Percentiles rank a stretch among this genome's conserved stretches.
phyloP scores from a whole-genome alignment of 371 early-diverging fungal species.

The Zychaea mexicana region DNA sequence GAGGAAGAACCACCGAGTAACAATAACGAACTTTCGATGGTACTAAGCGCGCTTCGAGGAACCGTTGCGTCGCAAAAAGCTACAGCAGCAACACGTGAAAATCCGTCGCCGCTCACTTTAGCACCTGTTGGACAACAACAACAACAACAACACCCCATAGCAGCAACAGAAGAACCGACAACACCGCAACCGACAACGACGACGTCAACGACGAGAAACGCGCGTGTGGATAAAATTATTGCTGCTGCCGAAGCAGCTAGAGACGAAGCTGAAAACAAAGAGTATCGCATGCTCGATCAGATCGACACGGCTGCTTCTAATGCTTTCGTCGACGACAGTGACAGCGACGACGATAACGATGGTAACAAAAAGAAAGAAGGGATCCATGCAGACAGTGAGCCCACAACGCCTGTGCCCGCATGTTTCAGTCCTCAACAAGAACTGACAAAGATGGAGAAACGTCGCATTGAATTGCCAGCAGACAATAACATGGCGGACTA shows the following conservation, averaged over 20 bases:
- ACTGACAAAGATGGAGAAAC: background rate
- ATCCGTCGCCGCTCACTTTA: background rate
- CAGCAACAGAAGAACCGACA: background rate
- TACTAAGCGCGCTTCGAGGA: constrained; percentile 17
- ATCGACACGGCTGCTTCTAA: background rate
- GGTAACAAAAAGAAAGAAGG: background rate
- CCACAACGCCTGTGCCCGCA: constrained; percentile 12
- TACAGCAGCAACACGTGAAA: background rate
- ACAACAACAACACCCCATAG: background rate
- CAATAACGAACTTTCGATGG: constrained; percentile 18
- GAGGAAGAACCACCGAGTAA: background rate
- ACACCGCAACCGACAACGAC: background rate
- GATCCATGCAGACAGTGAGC: constrained; percentile 7
- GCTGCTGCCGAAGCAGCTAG: constrained; percentile 12
- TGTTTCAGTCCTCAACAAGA: constrained; percentile 9
- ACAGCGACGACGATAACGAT: background rate
- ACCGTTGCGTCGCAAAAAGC: constrained; percentile 9
- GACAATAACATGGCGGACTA: constrained; percentile 51
- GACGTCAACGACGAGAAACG: background rate
- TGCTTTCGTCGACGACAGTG: background rate
- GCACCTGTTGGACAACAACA: too few species aligned
- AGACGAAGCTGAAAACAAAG: constrained; percentile 10
- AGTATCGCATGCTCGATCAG: background rate
- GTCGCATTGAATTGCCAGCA: constrained; percentile 22
- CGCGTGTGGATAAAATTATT: constrained; percentile 10